Percentiles rank a stretch among this genome's conserved stretches.
Conservation (phyloP, 2,329 filamentous ascomycete species). For the Colletotrichum truncatum region DNA sequence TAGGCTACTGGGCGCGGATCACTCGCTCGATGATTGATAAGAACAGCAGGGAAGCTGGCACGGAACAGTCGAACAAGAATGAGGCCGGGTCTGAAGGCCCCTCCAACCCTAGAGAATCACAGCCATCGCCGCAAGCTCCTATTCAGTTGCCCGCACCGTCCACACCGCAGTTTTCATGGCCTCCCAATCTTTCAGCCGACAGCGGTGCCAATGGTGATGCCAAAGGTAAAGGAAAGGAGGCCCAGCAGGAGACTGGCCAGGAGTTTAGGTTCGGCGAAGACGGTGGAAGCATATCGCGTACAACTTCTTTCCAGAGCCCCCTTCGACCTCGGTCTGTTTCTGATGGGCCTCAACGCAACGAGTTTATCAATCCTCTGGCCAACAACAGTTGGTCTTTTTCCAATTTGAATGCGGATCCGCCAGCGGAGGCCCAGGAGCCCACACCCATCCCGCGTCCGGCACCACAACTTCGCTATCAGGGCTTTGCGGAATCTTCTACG, state of each 20-base stretch:
- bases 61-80: constrained; percentile 2
- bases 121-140: not conserved
- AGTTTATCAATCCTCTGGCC: constrained; percentile 60
- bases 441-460: not conserved
- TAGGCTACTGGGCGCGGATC: constrained; percentile 67
- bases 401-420: constrained; percentile 41
- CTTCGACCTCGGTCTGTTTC: constrained; percentile 63
- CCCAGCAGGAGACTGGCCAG: not conserved
- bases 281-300: not conserved
- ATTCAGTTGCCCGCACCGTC: constrained; percentile 28
- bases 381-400: constrained; percentile 71
- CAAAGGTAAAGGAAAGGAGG: constrained; percentile 34
- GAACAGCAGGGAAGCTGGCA: constrained; percentile 20
- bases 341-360: constrained; percentile 59
- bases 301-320: constrained; percentile 24
- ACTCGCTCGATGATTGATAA: constrained; percentile 44
- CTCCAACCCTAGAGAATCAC: not conserved
- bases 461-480: not conserved
- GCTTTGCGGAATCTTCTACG: not conserved
- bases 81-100: not conserved
- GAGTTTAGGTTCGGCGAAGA: constrained; percentile 3
- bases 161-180: constrained; percentile 31
- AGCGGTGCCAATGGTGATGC: constrained; percentile 6
- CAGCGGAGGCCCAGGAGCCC: not conserved
- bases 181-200: not conserved